Base-by-base conservation (phyloP, 371 early-diverging fungal genomes). In the Globomyces sp. region DNA sequence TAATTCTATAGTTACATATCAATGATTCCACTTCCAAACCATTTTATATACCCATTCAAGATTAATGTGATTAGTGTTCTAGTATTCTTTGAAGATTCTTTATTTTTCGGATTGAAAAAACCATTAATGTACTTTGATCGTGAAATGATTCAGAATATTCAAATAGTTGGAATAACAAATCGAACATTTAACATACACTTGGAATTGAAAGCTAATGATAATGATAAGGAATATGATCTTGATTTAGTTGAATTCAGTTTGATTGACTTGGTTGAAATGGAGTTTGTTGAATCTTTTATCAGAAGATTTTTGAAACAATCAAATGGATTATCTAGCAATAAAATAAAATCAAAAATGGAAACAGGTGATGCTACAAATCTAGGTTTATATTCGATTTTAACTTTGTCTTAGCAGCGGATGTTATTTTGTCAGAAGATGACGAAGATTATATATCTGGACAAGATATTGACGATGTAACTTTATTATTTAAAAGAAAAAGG, bases 51-150 rank as follows among this genome's bases (percentile, higher is more conserved):
- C 24, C 24, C 24, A 24, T 24, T 24, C 24, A 24, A 24, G 24
- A 24, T 24, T 24, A 24, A 24, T 24, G 24, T 24, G 24, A 24
- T 24, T 4, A 60, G 61, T 9, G 37, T 60, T 36, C 45, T 60
- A 37, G 46, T 60, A n/a, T 60, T 60, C 50, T 60, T 60, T 24
- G n/a, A 24, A n/a, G 34, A 48, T 9, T 40, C 43, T 1, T 46
- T 60, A 34, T 60, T 60, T 13, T 60, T 60, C 44, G 61, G 61
- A 8, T 39, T 60, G 9, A 60, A 60, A 44, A 60, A 60, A 37
- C 61, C 61, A 60, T 39, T 60, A 50, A 50, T 60, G 46, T 60
- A 42, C 41, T 60, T 11, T 13, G 48, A 46, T 36, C 37, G 39
- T 37, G 8, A 60, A 4, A 44, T 42, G 5, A 60, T 60, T 1